A percentile compares a stretch with the other conserved stretches of the same genome.
Conservation (phyloP, 2,329 filamentous ascomycete species). For the Dactylellina haptotyla region DNA sequence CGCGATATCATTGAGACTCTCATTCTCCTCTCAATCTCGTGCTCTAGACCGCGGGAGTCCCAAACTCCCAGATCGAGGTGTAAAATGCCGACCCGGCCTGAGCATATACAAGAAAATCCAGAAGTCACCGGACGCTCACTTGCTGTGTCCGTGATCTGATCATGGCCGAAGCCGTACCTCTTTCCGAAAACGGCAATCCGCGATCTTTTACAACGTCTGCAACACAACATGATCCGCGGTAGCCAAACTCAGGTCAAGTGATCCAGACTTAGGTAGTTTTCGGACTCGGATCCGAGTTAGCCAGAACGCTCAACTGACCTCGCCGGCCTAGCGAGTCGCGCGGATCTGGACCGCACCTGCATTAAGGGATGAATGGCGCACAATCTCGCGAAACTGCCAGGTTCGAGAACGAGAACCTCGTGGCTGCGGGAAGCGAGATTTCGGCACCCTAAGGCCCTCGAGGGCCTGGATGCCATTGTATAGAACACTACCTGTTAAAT, state of each 20-base stretch:
- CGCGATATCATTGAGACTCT: constrained; percentile 1
- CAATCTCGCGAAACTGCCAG: neutral
- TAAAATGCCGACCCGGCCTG: neutral
- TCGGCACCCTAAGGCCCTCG: neutral
- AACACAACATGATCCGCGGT: constrained; percentile 20
- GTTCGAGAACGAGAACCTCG: constrained; percentile 1
- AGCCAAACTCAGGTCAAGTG: too few species aligned
- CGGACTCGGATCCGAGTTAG: too few species aligned
- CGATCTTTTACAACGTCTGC: constrained; percentile 15
- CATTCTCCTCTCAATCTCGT: neutral
- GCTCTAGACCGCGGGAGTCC: too few species aligned
- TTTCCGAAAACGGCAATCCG: constrained; percentile 20
- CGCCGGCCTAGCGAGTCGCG: too few species aligned
- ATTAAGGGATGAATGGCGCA: too few species aligned
- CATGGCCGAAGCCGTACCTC: neutral
- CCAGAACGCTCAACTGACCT: too few species aligned
- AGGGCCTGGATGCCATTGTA: too few species aligned
- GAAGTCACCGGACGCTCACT: neutral
- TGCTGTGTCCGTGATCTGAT: constrained; percentile 5
- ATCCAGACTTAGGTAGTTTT: too few species aligned
- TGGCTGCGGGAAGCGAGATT: neutral
- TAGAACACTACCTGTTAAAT: too few species aligned
- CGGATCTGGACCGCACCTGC: too few species aligned
- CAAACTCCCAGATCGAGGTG: too few species aligned
- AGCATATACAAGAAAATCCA: neutral